Base-by-base conservation (phyloP, 306 rosid genomes). In the Erythrophleum fordii region DNA sequence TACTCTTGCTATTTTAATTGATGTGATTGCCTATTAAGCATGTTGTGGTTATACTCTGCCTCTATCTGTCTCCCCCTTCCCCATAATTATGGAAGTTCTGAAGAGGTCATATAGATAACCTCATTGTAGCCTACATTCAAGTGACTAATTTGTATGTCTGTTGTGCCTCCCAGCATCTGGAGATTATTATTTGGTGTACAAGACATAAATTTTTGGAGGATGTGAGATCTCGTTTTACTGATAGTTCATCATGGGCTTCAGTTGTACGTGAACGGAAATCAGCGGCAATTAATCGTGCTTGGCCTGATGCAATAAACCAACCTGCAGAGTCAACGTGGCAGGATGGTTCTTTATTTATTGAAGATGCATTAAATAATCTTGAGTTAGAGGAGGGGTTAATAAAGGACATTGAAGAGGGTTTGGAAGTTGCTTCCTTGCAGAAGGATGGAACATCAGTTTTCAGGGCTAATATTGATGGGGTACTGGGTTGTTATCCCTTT, bases 301-400 rank as follows among this genome's bases (percentile, higher is more conserved):
- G 99, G 99, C 99, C 99, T 41, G 92, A 92, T 86, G 90, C 89
- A 53, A 83, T 91, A 80, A 88, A 86, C 73, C 88, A 83, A 86
- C 84, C 90, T 51, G 79, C 35, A 18, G 97, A 91, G 83, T 77
- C 91, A 88, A 81, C 81, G 58, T 89, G 89, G 77, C 89, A 73
- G 77, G 88, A 73, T 64, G 97, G 93, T 58, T 86, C 99, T 76
- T 80, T 96, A 69, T 96, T 96, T 85, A 89, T 96, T 85, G 99
- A 93, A 86, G 99, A 93, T 81, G 99, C 99, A 5, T 74, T 96
- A 71, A 81, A 78, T 79, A 92, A 88, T 87, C 91, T 96, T 76
- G 98, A 91, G 80, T 79, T 88, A 85, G 98, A 86, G 80, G 88
- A 86, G 60, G 89, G 80, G 46, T 44, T 81, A 66, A 60, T 71